These are phyloP conservation scores for Mollisiaceae sp. DNA, from an alignment of 2,329 filamentous ascomycete genomes.

Conservation along the genomic window DNA sequence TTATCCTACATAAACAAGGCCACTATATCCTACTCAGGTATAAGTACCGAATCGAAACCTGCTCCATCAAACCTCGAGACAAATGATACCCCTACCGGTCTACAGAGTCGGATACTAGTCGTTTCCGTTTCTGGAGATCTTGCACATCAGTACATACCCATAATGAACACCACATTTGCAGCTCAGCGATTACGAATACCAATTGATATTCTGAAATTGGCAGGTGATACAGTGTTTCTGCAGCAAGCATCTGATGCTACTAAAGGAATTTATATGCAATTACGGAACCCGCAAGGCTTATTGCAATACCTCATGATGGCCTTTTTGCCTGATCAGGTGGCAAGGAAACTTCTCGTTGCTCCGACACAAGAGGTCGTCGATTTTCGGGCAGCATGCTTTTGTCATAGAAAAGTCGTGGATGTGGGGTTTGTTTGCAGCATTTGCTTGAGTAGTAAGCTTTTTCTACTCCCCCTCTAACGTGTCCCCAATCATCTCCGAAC, in stretches of 20 bases:
- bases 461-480: background rate
- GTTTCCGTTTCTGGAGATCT: conserved; percentile 87
- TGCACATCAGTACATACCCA: conserved; percentile 90
- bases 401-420: conserved; percentile 88
- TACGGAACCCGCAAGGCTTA: conserved; percentile 69
- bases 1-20: conserved; percentile 87
- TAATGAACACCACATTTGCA: conserved; percentile 98
- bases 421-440: conserved; percentile 95
- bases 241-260: conserved; percentile 87
- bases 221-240: conserved; percentile 86
- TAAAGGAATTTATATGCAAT: conserved; percentile 70
- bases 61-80: conserved; percentile 28
- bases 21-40: conserved; percentile 45
- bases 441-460: conserved; percentile 76
- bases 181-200: conserved; percentile 86
- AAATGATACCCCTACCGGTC: conserved; percentile 48
- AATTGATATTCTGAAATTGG: conserved; percentile 88
- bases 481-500: background rate
- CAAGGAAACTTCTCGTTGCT: conserved; percentile 69
- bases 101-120: conserved; percentile 85
- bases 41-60: conserved; percentile 41
- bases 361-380: conserved; percentile 88
- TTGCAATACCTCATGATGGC: conserved; percentile 95
- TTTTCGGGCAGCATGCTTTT: conserved; percentile 98
- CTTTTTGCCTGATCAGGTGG: conserved; percentile 75